Evolutionary conservation across 192 early-diverging fungal species (phyloP), one percentile per base, ranked within the genome.

Genomic region (Entomortierella beljakovae): DNA sequence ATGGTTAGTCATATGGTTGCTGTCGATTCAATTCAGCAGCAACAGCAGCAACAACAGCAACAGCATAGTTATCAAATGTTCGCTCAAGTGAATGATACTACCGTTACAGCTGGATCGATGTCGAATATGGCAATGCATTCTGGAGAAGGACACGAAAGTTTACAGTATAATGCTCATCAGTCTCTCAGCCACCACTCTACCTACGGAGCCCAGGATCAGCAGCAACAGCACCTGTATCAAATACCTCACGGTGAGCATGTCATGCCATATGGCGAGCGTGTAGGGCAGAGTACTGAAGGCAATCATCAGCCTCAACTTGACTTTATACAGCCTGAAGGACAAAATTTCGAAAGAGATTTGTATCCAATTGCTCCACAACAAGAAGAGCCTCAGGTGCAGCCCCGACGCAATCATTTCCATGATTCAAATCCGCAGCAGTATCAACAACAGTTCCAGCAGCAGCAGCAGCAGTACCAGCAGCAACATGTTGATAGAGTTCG

Each of bases 1-100:
- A 31, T 77, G 33, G 74, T 77, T 23, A 69, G 46, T 20, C 68
- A 46, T 22, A 77, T 77, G 65, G 66, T 67, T 53, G 71, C 71
- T 13, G 74, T 77, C 18, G 74, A 59, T 13, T 49, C 74, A 2
- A 77, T 77, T 15, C 74, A 76, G 26, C 64, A 59, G 32, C 72
- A 71, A 49, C 70, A 76, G 37, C 58, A 57, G 18, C 49, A 73
- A 33, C 62, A 72, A 52, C 62, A 60, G 18, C 72, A 66, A 23
- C 72, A 77, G 29, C 65, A 67, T 15, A 29, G 57, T 2, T 67
- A 77, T 23, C 65, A 57, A 23, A 25, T 46, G 1, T 43, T 57
- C 10, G 37, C 56, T 37, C 60, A 57, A 13, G 13, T 35, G 33
- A 57, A 34, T 57, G 53, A 48, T 15, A 6, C n/a, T n/a, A n/a